Base-by-base conservation (phyloP, 108 stramenopile species). In the Nitzschia sp. region DNA sequence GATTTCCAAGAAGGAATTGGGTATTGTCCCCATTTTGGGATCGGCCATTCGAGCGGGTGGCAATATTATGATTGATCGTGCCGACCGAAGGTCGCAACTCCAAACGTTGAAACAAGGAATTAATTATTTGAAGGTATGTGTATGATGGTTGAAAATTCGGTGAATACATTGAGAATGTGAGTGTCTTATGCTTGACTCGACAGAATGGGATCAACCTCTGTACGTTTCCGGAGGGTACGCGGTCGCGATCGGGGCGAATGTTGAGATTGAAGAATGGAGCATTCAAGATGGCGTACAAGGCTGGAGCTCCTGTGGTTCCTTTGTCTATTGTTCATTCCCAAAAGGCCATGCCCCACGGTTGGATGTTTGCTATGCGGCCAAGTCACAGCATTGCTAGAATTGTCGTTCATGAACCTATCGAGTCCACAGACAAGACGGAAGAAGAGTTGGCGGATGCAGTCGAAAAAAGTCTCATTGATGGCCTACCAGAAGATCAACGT, bases 201-300 rank as follows among this genome's bases (percentile, higher is more conserved):
- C 44, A 92, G 85, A 86, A 91, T 54, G 91, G 91, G 25, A 78
- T 95, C 12, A 83, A 86, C 59, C 86, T 95, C 3, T 81, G 83
- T 51, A 88, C 93, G 41, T 95, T 92, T 54, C 90, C 93, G 7
- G 93, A 95, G 61, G 93, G 93, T 41, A 95, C 93, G 39, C 81
- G 93, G 41, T 87, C 87, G 19, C 75, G 78, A 22, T 71, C 77
- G 15, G 89, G 90, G 7, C 75, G 87, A 6, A 72, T 95, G 41
- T 70, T 86, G 86, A 70, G 77, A 20, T 95, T 95, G 72, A 90
- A 92, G 70, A 85, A 85, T 59, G 93, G 93, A 58, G 93, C 93
- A 10, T 95, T 92, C 78, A 91, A 90, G 73, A 95, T 95, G 93
- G 93, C 93, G 0, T 78, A 88, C 63, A 92, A 92, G 64, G 89